Percentiles rank a stretch among this genome's conserved stretches.
Evolutionary conservation across 257 asterid species (phyloP).

Genomic region (Euphrasia confusa): DNA sequence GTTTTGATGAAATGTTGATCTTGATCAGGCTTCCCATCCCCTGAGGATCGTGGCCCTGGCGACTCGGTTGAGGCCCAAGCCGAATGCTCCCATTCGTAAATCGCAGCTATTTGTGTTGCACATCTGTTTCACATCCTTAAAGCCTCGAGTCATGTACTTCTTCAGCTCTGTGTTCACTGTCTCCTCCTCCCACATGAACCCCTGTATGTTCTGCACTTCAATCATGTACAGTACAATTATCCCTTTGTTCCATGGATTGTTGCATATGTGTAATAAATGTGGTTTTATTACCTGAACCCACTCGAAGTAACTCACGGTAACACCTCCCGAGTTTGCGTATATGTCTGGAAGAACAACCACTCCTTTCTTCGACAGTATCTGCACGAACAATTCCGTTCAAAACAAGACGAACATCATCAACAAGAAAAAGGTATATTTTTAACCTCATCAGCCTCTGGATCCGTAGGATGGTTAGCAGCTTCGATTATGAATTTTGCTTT

Average conservation of each 20-base stretch:
- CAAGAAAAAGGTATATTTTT: not conserved
- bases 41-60: constrained; percentile 82
- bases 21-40: constrained; percentile 82
- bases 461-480: constrained; percentile 90
- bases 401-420: not conserved
- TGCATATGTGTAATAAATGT: not conserved
- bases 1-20: no score
- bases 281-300: constrained; percentile 70
- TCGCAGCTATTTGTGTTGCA: constrained; percentile 72
- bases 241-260: not conserved
- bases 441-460: constrained; percentile 92
- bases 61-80: constrained; percentile 84
- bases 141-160: constrained; percentile 72
- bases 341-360: constrained; percentile 79
- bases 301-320: constrained; percentile 79
- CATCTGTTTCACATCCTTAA: constrained; percentile 69
- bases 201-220: constrained; percentile 70
- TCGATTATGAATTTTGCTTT: constrained; percentile 78
- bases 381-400: not conserved
- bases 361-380: constrained; percentile 74
- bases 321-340: constrained; percentile 81
- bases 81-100: constrained; percentile 90
- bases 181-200: constrained; percentile 96
- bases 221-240: no score
- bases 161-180: constrained; percentile 78